Percentiles rank a stretch among this genome's conserved stretches.
Conservation (phyloP, 345 rosid genomes). For the Aquilaria sinensis region DNA sequence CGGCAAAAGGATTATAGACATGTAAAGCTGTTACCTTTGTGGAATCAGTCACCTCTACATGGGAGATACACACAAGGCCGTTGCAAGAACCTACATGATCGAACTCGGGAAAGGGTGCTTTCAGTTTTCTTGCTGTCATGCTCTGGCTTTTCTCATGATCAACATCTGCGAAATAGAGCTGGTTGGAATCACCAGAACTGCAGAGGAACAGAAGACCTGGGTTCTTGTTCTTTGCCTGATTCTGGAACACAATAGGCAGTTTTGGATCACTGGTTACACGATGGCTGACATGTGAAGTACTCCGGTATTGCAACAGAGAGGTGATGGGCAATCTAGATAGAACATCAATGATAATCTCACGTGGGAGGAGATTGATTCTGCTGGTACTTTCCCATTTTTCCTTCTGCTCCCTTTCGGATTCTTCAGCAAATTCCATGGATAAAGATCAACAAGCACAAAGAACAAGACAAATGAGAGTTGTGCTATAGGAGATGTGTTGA, state of each 20-base stretch:
- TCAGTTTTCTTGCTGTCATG: not conserved
- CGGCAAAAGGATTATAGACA: not conserved
- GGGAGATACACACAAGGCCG: not conserved
- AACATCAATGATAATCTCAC: not conserved
- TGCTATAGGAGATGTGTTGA: too few relatives aligned
- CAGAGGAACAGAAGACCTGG: not conserved
- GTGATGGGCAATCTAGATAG: constrained; percentile 1
- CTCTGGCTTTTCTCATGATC: not conserved
- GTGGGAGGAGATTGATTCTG: not conserved
- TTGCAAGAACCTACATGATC: not conserved
- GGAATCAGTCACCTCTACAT: not conserved
- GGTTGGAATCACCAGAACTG: not conserved
- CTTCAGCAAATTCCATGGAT: too few relatives aligned
- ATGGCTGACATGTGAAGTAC: not conserved
- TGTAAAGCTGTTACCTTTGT: not conserved
- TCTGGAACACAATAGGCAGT: not conserved
- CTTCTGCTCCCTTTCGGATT: too few relatives aligned
- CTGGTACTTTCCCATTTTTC: too few relatives aligned
- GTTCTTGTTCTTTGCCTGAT: not conserved
- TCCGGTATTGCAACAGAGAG: not conserved
- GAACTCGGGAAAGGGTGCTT: not conserved
- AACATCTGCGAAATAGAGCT: not conserved
- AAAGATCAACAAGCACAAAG: too few relatives aligned
- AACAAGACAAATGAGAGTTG: too few relatives aligned
- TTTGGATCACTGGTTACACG: not conserved